Evolutionary conservation across 306 rosid genomes (phyloP), one percentile per base, ranked within the genome.

Genomic region (Glycine tomentella): DNA sequence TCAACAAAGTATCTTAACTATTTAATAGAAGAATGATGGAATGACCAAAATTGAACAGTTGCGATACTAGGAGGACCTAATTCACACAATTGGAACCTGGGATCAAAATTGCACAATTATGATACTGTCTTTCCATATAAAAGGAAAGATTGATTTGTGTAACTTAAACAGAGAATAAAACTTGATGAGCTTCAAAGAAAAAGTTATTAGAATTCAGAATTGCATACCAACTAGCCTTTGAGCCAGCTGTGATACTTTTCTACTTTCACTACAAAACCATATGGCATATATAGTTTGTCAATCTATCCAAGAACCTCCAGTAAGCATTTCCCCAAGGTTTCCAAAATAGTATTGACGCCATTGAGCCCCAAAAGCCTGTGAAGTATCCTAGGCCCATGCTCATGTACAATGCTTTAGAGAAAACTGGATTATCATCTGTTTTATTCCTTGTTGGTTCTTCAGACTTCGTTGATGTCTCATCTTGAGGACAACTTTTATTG

Each of bases 261-360:
- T 3, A 53, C 76, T 8, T 72, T 34, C 36, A 34, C 50, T 34
- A 2, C 64, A 20, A 20, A 16, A 57, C 36, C 66, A 59, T 20
- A 25, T 8, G 3, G n/a, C 0, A 59, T 0, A 25, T 25, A 59
- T 9, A 59, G 2, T 59, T 25, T 59, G 66, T 59, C n/a, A 63
- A 63, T 63, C 9, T 63, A 2, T 63, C 7, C 46, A 63, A 63
- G 69, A 63, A 63, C 46, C 17, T 33, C 46, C 34, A 9, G 69
- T 63, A 63, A 34, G 69, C 15, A 63, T 10, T 63, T 63, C 69
- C 34, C 69, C 69, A 63, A 63, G 45, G 69, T 34, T 46, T 33
- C 69, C 69, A 63, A 31, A 63, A 1, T 2, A 63, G 69, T 34
- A 13, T 33, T 34, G 69, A 2, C 14, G 9, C 69, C 4, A 63